These are phyloP conservation scores for Flaveria bidentis DNA, from an alignment of 129 eudicot species.

Conservation along the genomic window DNA sequence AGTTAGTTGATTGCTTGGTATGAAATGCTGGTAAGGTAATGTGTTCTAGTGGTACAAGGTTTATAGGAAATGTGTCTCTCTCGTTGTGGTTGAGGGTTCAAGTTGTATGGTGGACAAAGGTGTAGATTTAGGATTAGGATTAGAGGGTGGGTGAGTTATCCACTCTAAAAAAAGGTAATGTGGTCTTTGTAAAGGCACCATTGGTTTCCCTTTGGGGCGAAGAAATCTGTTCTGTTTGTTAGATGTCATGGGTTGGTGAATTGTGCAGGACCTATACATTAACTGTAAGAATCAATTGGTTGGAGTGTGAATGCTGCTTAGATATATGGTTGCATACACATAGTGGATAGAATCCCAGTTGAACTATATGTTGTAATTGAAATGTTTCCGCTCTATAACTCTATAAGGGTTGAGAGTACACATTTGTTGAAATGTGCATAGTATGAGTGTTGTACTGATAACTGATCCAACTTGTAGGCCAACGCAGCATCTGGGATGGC, in stretches of 20 bases:
- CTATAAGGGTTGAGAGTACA: no score
- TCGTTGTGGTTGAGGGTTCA: no score
- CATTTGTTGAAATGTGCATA: neutral
- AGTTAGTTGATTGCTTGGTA: neutral
- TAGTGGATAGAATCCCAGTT: neutral
- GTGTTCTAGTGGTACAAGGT: neutral
- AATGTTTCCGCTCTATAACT: neutral
- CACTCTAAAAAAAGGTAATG: no score
- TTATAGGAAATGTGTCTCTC: no score
- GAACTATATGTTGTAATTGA: neutral
- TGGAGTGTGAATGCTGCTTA: slow-evolving; percentile 1
- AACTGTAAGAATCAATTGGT: neutral
- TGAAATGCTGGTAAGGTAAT: neutral
- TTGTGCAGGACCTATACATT: neutral
- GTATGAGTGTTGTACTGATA: neutral
- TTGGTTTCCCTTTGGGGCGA: neutral
- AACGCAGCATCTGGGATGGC: slow-evolving; percentile 52
- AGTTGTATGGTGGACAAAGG: no score
- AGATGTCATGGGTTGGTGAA: neutral
- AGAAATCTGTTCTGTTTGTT: neutral
- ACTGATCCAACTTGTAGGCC: slow-evolving; percentile 16
- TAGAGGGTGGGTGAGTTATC: no score
- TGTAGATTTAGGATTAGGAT: no score
- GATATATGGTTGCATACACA: neutral
- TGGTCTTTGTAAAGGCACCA: neutral